A percentile compares a stretch with the other conserved stretches of the same genome.
Evolutionary conservation across 208 protist species (phyloP).

Genomic region (Crithidia sp.): DNA sequence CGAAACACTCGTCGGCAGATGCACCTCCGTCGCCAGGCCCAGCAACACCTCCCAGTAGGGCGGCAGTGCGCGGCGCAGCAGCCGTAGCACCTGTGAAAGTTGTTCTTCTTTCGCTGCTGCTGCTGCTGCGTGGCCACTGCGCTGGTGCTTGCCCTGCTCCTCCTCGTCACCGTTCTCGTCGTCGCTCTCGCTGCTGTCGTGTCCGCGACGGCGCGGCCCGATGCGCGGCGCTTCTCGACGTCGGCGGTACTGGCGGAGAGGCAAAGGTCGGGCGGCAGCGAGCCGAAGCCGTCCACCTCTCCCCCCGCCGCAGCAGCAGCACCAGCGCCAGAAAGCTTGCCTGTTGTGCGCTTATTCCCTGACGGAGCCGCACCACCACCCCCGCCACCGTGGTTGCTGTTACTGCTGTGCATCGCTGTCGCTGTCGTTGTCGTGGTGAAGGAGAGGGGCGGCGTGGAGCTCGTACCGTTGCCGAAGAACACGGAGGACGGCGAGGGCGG

Average conservation of each 20-base stretch:
- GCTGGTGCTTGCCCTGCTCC: not conserved
- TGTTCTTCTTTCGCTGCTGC: not conserved
- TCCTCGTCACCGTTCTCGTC: slow-evolving; percentile 7
- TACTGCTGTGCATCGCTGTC: not conserved
- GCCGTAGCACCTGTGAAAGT: slow-evolving; percentile 15
- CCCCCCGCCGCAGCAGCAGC: not conserved
- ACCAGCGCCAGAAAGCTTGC: not conserved
- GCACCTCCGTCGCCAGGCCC: slow-evolving; percentile 18
- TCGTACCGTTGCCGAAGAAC: slow-evolving; percentile 1
- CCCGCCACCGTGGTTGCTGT: not conserved
- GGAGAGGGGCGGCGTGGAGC: slow-evolving; percentile 1
- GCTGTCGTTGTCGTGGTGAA: not conserved
- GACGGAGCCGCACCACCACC: too few species aligned
- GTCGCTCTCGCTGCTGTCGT: slow-evolving; percentile 7
- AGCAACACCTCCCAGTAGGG: slow-evolving; percentile 46
- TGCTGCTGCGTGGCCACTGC: not conserved
- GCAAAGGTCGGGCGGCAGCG: slow-evolving; percentile 24
- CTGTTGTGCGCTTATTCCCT: not conserved
- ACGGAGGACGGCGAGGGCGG: not conserved
- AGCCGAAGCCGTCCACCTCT: not conserved
- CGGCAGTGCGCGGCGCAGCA: slow-evolving; percentile 27
- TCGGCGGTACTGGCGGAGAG: slow-evolving; percentile 33
- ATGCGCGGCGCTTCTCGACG: slow-evolving; percentile 5
- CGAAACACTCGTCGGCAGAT: not conserved
- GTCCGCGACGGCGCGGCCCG: not conserved